phyloP scores from a whole-genome alignment of 441 rosid species.

The Cnidoscolus chayamansa region DNA sequence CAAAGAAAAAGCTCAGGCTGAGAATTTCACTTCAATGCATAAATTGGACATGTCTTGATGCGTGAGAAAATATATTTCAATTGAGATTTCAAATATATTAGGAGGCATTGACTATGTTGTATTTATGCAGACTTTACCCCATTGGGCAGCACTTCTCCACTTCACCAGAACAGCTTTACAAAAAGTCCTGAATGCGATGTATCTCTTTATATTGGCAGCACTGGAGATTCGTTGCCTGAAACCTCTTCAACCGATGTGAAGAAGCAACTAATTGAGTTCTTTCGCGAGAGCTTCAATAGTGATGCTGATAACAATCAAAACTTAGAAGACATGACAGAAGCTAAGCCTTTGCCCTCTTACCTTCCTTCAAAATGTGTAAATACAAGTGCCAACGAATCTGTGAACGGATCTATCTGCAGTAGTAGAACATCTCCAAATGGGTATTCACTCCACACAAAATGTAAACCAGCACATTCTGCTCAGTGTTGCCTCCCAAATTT shows the following conservation, averaged over 20 bases:
- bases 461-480: constrained; percentile 32
- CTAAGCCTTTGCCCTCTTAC: constrained; percentile 16
- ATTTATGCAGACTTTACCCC: constrained; percentile 39
- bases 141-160: constrained; percentile 34
- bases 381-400: constrained; percentile 23
- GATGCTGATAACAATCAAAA: constrained; percentile 10
- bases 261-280: constrained; percentile 57
- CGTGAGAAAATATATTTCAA: no score
- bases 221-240: constrained; percentile 23
- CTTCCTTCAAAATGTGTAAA: constrained; percentile 19
- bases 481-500: constrained; percentile 52
- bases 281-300: constrained; percentile 38
- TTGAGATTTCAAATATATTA: no score
- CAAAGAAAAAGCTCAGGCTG: no score
- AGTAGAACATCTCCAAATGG: constrained; percentile 11
- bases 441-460: constrained; percentile 17
- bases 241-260: constrained; percentile 35
- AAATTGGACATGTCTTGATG: no score
- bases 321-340: constrained; percentile 19
- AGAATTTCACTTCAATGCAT: no score
- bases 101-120: not conserved
- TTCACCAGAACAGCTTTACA: constrained; percentile 31
- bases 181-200: constrained; percentile 24
- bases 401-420: constrained; percentile 24
- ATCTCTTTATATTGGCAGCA: constrained; percentile 6